Base-by-base conservation (phyloP, 495 filamentous ascomycete genomes). In the Lasiosphaeria miniovina region DNA sequence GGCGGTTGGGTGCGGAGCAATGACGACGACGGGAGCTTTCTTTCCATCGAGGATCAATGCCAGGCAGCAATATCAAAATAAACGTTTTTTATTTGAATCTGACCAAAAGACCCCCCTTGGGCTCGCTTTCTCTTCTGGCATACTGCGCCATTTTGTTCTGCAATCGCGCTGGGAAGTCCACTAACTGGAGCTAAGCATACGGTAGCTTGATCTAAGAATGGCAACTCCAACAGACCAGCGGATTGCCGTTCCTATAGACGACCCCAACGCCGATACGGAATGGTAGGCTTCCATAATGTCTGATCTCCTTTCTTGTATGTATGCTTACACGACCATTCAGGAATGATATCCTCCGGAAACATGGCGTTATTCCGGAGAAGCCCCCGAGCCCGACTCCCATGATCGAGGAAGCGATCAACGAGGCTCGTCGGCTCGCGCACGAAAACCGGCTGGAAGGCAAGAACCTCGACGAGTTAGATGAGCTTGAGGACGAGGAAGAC, bases 281-380 rank as follows among this genome's bases (percentile, higher is more conserved):
- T 98, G 94, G 94, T 96, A 78, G 56, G 70, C 0, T 46, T 5
- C 56, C 54, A 33, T 6, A 46, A 31, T 43, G 17, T 35, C 17
- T 40, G 36, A 7, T 31, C 10, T 8, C 5, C 7, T 45, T 43
- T 55, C n/a, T 32, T n/a, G 41, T 12, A 31, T 43, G 24, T 2
- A 12, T 48, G 24, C 45, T 65, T 52, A 65, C 52, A 48, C 56
- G 49, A 61, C 24, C 33, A 62, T 36, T 54, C 70, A 97, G 93
- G 93, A 99, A 99, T 68, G 94, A 99, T 61, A 99, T 99, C 68
- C 90, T 99, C 52, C 90, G 94, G 57, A 92, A 96, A 72, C 91
- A 98, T 76, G 90, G 90, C 45, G 78, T 99, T 54, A 98, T 99
- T 57, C 94, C 94, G 11, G 93, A 97, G 69, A 97, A 96, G 72